phyloP scores from a whole-genome alignment of 805 yeast species.

The Wickerhamiella sorbophila region DNA sequence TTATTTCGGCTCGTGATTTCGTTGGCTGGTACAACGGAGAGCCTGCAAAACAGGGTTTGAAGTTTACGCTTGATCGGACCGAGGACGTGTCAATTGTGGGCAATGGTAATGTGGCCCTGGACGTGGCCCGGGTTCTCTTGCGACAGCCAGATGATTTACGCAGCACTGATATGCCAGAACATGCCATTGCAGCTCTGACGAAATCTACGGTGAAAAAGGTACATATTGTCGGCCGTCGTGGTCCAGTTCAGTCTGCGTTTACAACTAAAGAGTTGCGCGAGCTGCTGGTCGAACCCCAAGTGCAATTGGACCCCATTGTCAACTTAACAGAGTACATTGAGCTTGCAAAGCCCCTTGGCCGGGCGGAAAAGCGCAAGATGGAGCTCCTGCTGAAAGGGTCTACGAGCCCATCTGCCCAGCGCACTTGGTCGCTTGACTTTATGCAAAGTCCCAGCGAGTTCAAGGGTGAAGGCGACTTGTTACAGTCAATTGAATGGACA shows the following conservation, averaged over 20 bases:
- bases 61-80: slow-evolving; percentile 47
- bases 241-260: slow-evolving; percentile 72
- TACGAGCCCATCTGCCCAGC: slow-evolving; percentile 6
- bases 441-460: slow-evolving; percentile 46
- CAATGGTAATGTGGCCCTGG: slow-evolving; percentile 92
- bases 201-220: slow-evolving; percentile 47
- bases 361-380: slow-evolving; percentile 16
- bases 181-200: slow-evolving; percentile 42
- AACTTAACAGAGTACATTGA: slow-evolving; percentile 1
- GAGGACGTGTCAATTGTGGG: slow-evolving; percentile 73
- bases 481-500: slow-evolving; percentile 37
- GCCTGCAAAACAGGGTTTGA: slow-evolving; percentile 39
- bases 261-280: slow-evolving; percentile 89
- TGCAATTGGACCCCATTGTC: slow-evolving; percentile 9
- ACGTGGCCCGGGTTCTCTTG: slow-evolving; percentile 67
- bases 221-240: slow-evolving; percentile 72
- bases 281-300: slow-evolving; percentile 31
- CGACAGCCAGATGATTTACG: slow-evolving; percentile 45
- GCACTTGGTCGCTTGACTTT: slow-evolving; percentile 57
- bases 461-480: slow-evolving; percentile 24
- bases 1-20: slow-evolving; percentile 66
- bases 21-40: slow-evolving; percentile 96
- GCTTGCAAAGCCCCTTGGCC: slow-evolving; percentile 4
- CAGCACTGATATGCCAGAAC: slow-evolving; percentile 55
- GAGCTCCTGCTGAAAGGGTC: slow-evolving; percentile 8